Base-by-base conservation (phyloP, 2,329 filamentous ascomycete species). In the Aspergillus pseudoglaucus region DNA sequence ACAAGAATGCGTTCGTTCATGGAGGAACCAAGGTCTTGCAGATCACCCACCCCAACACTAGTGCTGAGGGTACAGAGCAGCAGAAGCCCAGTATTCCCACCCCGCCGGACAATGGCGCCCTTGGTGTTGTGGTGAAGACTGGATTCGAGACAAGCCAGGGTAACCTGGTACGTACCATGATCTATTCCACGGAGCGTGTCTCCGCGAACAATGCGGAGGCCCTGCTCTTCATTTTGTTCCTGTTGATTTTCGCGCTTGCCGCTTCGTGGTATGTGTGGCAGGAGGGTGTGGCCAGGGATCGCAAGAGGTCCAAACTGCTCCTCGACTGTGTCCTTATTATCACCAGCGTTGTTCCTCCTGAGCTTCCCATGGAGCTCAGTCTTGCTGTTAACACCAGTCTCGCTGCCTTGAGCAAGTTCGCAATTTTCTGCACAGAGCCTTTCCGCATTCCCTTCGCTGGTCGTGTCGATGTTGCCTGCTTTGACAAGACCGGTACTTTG, bases 261-360 rank as follows among this genome's bases (percentile, higher is more conserved):
- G 93, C 93, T 45, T 95, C 93, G 10, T 96, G 93, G 90, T 98
- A 98, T 68, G 93, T 98, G 50, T 98, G 93, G 93, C 83, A 90
- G 53, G 91, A 98, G 71, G 94, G 93, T 74, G 91, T 98, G 47
- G 80, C 81, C 65, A 90, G 87, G 73, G 91, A 97, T 63, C 86
- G 93, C 65, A 97, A 98, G 76, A 85, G 93, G 55, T 97, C 91
- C 42, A 98, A 98, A 80, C 82, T 98, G 35, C 81, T 98, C 50
- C 82, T 98, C 46, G 94, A 98, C 73, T 98, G 94, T 66, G 82
- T 98, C 70, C 84, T 98, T 68, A 98, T 98, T 61, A 83, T 98
- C 60, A 98, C 93, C 37, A 96, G 90, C 64, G 93, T 98, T 50
- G 93, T 98, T 1, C 93, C 93, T n/a, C 93, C 93, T 1, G 93